Base-by-base conservation (phyloP, 306 rosid species). In the Hippophae gyantsensis region DNA sequence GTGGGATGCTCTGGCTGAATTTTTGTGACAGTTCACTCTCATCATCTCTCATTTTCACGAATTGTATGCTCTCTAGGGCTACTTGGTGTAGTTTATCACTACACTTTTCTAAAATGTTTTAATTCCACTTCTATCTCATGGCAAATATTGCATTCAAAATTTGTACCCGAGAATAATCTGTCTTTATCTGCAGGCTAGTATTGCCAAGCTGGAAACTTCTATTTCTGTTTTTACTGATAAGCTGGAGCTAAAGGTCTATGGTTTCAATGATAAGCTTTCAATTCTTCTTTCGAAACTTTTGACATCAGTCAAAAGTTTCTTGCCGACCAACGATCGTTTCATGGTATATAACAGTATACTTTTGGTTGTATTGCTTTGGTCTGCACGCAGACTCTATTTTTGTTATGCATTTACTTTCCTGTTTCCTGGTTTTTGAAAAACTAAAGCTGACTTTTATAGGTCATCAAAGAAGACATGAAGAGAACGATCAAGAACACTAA, bases 171-270 rank as follows among this genome's bases (percentile, higher is more conserved):
- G 42, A 56, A 46, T 56, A 45, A 51, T 56, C 48, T 12, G 48
- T 54, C 10, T 58, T 13, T 73, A 60, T 18, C 6, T 73, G 80
- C 86, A 92, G 98, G 98, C 98, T 52, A 85, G 83, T 73, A 43
- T 81, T 65, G 96, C 98, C 76, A 92, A 87, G 83, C 78, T 92
- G 76, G 95, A 85, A 76, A 92, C 96, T 71, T 87, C 95, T n/a
- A 93, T 87, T 42, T 72, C 85, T 50, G 69, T 76, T 66, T 70
- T 63, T 42, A 79, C 83, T 43, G 98, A 92, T 79, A 83, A 78
- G 73, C 78, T 92, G 67, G 96, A 85, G 81, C 83, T 92, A 70
- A 92, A 81, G 84, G 78, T 92, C 61, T 81, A 69, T 73, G 98
- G 98, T 67, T 92, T 92, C 78, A 92, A 83, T 49, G 84, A 92